Evolutionary conservation across 2,329 filamentous ascomycete species (phyloP).

Genomic region (Curvularia hawaiiensis): DNA sequence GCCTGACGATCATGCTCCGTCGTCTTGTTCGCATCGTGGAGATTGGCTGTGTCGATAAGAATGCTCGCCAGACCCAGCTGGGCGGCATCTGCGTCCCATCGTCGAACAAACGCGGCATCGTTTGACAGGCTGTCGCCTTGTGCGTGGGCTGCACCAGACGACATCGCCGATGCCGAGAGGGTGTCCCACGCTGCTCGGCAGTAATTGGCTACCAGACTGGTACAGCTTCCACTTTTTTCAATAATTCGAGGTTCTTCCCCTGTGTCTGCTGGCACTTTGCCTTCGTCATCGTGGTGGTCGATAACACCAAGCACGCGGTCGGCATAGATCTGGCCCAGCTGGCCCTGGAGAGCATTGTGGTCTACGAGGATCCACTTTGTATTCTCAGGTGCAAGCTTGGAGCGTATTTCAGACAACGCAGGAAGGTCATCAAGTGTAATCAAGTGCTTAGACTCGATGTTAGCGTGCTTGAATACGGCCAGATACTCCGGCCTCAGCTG

Average conservation of each 20-base stretch:
- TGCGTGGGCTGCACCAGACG: constrained; percentile 46
- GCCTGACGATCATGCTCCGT: constrained; percentile 65
- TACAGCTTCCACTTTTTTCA: constrained; percentile 72
- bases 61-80: constrained; percentile 72
- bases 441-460: constrained; percentile 64
- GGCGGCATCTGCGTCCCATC: constrained; percentile 65
- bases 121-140: constrained; percentile 47
- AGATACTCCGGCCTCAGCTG: constrained; percentile 73
- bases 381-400: constrained; percentile 56
- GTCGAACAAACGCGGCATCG: constrained; percentile 42
- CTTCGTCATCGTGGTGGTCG: constrained; percentile 81
- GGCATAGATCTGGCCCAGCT: constrained; percentile 60
- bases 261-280: constrained; percentile 54
- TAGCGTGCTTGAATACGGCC: constrained; percentile 66
- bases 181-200: constrained; percentile 63
- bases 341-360: constrained; percentile 74
- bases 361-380: constrained; percentile 78
- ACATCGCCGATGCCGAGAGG: constrained; percentile 50
- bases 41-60: constrained; percentile 73
- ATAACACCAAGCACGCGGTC: constrained; percentile 67
- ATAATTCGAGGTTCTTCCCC: constrained; percentile 64
- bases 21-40: constrained; percentile 65
- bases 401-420: constrained; percentile 56
- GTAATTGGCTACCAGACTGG: constrained; percentile 69
- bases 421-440: constrained; percentile 67